Evolutionary conservation across 192 early-diverging fungal genomes (phyloP).

Genomic region (Coemansia sp.): DNA sequence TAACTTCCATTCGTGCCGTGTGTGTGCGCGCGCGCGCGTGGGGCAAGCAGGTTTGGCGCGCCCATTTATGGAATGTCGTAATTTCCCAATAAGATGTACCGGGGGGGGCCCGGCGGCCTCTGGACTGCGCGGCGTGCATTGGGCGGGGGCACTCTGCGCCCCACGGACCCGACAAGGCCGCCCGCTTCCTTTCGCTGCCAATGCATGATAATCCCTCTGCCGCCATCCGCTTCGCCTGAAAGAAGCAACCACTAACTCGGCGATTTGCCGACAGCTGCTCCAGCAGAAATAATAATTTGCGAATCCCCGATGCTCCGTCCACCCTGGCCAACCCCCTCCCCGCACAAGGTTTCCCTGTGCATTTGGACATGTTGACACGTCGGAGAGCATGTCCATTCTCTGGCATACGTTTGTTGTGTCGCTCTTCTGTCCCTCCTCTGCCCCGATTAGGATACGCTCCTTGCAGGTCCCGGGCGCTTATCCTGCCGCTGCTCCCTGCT

Average conservation of each 20-base stretch:
- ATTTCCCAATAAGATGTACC: too few species aligned
- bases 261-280: slow-evolving; percentile 9
- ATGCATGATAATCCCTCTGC: slow-evolving; percentile 15
- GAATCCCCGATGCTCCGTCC: not conserved
- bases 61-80: too few species aligned
- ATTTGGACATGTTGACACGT: slow-evolving; percentile 15
- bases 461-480: slow-evolving; percentile 9
- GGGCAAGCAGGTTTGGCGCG: too few species aligned
- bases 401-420: slow-evolving; percentile 6
- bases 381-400: slow-evolving; percentile 12
- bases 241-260: slow-evolving; percentile 19
- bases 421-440: not conserved
- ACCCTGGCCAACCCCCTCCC: not conserved
- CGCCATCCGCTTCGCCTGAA: not conserved
- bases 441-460: slow-evolving; percentile 12
- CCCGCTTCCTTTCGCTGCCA: too few species aligned
- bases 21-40: too few species aligned
- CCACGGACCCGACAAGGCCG: too few species aligned
- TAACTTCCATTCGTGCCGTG: too few species aligned
- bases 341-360: not conserved
- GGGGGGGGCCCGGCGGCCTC: too few species aligned
- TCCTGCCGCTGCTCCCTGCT: slow-evolving; percentile 3
- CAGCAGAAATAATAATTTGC: slow-evolving; percentile 5
- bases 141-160: too few species aligned
- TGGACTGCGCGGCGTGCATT: too few species aligned